Base-by-base conservation (phyloP, 768 basidiomycete genomes). In the Calocera viscosa region DNA sequence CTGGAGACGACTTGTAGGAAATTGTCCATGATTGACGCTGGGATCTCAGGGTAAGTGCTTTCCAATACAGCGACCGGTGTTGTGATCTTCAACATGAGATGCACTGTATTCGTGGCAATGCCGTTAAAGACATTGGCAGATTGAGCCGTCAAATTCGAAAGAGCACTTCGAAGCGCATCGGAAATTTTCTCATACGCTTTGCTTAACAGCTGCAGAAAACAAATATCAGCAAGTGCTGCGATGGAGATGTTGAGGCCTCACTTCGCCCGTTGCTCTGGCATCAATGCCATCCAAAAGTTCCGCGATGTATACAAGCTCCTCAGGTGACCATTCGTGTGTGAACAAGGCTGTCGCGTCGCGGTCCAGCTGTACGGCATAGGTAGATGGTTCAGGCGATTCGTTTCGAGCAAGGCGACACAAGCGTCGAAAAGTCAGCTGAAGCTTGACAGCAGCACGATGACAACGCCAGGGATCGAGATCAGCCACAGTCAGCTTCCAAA, bases 61-160 rank as follows among this genome's bases (percentile, higher is more conserved):
- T 60, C 53, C 53, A 60, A 28, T 16, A 60, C 53, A 30, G 53
- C 30, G 10, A 60, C 53, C 14, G 53, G 53, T 19, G 53, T 16
- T 10, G 53, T 60, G 53, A 60, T 60, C 53, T 32, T 60, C 16
- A 60, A 19, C 53, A 60, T 60, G 30, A 60, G 53, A 22, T 60
- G 24, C 11, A 60, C 22, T 5, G 53, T 60, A 22, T 32, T 32
- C 19, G 53, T 60, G 26, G 53, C 53, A 7, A 60, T 60, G 16
- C 53, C 53, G 30, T 60, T 60, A 19, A 60, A 60, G 7, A 60
- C 53, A 32, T 60, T 60, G 53, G 53, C 53, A 26, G 53, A 60
- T 32, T 60, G 53, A 32, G 53, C 53, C 26, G 53, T 60, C 24
- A 60, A 22, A 30, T 60, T 60, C 19, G 53, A 60, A 16, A 60